phyloP scores from a whole-genome alignment of 2,329 filamentous ascomycete genomes.

The Hymenoscyphus repandus region DNA sequence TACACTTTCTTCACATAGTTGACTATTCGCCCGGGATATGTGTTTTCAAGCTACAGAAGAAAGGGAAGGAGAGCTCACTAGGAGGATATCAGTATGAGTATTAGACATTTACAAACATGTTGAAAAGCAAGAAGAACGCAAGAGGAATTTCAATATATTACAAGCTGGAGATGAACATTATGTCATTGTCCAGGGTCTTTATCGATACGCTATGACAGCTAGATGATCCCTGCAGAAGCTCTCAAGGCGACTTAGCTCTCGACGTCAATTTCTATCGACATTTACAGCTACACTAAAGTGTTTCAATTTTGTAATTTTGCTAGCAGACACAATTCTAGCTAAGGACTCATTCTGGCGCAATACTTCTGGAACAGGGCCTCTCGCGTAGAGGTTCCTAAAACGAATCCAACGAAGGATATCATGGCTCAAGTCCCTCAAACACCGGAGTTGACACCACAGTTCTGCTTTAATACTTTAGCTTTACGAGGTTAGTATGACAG shows the following conservation, averaged over 20 bases:
- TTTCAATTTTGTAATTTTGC: neutral
- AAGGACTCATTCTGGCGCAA: slow-evolving; percentile 25
- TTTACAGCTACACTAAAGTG: neutral
- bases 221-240: slow-evolving; percentile 4
- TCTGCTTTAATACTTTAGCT: slow-evolving; percentile 68
- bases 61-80: slow-evolving; percentile 38
- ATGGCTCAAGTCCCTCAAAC: slow-evolving; percentile 27
- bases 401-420: slow-evolving; percentile 17
- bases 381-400: slow-evolving; percentile 18
- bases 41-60: too few species aligned
- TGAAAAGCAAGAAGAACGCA: slow-evolving; percentile 2
- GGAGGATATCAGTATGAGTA: slow-evolving; percentile 50
- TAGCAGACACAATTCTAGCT: neutral
- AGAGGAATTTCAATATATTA: too few species aligned
- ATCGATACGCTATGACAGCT: slow-evolving; percentile 10
- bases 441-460: slow-evolving; percentile 62
- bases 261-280: neutral
- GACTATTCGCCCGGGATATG: too few species aligned
- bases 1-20: too few species aligned
- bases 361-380: slow-evolving; percentile 29
- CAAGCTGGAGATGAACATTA: neutral
- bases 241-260: neutral
- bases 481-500: slow-evolving; percentile 53
- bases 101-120: slow-evolving; percentile 26
- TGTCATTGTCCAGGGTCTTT: slow-evolving; percentile 12